Conservation (phyloP, 176 grass and related monocot genomes). For the barley (Hordeum vulgare) region DNA sequence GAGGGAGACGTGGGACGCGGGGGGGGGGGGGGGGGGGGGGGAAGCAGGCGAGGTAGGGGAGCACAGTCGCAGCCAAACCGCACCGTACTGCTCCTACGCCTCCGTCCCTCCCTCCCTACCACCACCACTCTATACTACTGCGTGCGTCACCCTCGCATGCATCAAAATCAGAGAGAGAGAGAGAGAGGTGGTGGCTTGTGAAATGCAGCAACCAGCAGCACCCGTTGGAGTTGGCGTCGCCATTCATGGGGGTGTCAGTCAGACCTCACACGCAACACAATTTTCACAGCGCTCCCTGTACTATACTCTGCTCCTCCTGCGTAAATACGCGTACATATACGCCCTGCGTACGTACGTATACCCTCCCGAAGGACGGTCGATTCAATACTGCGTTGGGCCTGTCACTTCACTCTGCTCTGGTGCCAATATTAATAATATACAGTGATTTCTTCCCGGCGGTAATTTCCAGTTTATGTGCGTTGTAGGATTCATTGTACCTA, state of each 20-base stretch:
- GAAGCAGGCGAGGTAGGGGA: background rate
- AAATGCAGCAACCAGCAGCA: conserved; percentile 19
- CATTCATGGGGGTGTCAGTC: conserved; percentile 59
- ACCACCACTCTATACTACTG: background rate
- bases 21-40: background rate
- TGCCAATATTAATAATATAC: too few relatives aligned
- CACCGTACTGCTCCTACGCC: conserved; percentile 22
- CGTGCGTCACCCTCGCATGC: conserved; percentile 43
- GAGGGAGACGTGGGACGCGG: background rate
- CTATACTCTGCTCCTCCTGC: background rate
- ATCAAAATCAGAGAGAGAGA: conserved; percentile 42
- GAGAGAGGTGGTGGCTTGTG: conserved; percentile 20
- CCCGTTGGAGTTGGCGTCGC: conserved; percentile 1
- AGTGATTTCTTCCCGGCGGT: too few relatives aligned
- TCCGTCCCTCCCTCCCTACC: too few relatives aligned
- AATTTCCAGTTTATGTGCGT: too few relatives aligned
- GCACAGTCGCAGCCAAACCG: conserved; percentile 50
- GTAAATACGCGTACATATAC: too few relatives aligned
- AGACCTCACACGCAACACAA: conserved; percentile 34
- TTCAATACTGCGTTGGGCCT: too few relatives aligned
- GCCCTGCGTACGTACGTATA: too few relatives aligned
- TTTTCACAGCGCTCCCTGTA: background rate
- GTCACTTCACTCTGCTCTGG: too few relatives aligned
- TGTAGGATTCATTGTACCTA: too few relatives aligned
- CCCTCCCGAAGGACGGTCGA: too few relatives aligned